Evolutionary conservation across 108 stramenopile genomes (phyloP).

Genomic region (Nitzschia palea): DNA sequence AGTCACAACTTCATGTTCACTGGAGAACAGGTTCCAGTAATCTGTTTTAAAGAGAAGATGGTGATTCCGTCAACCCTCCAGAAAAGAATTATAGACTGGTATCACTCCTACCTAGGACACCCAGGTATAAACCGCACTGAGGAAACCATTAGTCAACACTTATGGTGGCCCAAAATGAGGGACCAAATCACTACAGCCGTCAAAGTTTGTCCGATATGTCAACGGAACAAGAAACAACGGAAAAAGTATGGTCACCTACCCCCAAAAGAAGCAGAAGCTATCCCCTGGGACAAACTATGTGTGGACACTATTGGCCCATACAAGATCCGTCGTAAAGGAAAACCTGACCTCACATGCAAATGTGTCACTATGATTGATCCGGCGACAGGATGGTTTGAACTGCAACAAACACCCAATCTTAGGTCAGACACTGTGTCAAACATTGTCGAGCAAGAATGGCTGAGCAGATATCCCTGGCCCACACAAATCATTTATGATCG

Average conservation of each 20-base stretch:
- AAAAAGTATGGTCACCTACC: slow-evolving; percentile 37
- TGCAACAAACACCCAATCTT: slow-evolving; percentile 32
- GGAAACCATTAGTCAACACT: not conserved
- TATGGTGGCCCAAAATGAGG: not conserved
- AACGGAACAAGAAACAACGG: not conserved
- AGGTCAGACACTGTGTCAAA: slow-evolving; percentile 8
- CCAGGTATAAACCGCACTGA: not conserved
- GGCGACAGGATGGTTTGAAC: slow-evolving; percentile 48
- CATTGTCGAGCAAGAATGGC: slow-evolving; percentile 29
- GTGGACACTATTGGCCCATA: slow-evolving; percentile 49
- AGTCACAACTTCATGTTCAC: too few relatives aligned
- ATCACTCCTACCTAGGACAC: too few relatives aligned
- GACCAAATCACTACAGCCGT: not conserved
- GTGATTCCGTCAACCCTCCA: too few relatives aligned
- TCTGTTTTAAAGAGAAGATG: too few relatives aligned
- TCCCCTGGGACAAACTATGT: slow-evolving; percentile 35
- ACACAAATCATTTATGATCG: slow-evolving; percentile 27
- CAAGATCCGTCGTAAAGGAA: slow-evolving; percentile 17
- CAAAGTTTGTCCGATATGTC: not conserved
- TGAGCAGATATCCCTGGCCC: slow-evolving; percentile 43
- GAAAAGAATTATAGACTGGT: too few relatives aligned
- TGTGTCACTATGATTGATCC: slow-evolving; percentile 34
- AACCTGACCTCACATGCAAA: not conserved
- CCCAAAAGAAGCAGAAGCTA: slow-evolving; percentile 17
- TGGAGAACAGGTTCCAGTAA: too few relatives aligned